Evolutionary conservation across 441 rosid species (phyloP).

Genomic region (Aleurites moluccanus): DNA sequence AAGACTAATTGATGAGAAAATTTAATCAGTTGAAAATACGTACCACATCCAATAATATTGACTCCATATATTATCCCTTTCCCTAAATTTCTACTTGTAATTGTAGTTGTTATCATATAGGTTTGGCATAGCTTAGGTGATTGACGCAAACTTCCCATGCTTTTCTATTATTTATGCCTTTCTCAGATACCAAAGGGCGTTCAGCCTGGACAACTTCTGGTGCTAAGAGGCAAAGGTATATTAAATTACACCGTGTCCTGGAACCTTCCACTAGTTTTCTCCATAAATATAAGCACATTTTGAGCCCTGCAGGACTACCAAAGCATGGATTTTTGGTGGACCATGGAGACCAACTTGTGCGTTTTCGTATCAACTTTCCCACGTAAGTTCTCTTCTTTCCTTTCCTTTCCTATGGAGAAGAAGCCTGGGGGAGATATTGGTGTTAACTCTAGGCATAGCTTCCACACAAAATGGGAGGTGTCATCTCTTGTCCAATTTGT

Average conservation of each 20-base stretch:
- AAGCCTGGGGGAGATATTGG: background rate
- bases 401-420: background rate
- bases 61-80: background rate
- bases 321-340: slow-evolving; percentile 62
- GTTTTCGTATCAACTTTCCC: slow-evolving; percentile 71
- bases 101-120: slow-evolving; percentile 1
- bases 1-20: slow-evolving; percentile 10
- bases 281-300: slow-evolving; percentile 24
- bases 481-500: background rate
- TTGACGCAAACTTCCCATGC: slow-evolving; percentile 17
- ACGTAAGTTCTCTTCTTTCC: slow-evolving; percentile 45
- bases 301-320: slow-evolving; percentile 61
- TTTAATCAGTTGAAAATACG: background rate
- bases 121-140: background rate
- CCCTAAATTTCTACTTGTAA: slow-evolving; percentile 1
- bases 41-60: background rate
- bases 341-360: slow-evolving; percentile 88
- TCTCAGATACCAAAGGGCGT: slow-evolving; percentile 85
- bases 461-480: background rate
- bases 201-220: slow-evolving; percentile 76
- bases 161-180: slow-evolving; percentile 25
- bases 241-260: slow-evolving; percentile 11
- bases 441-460: background rate
- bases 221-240: slow-evolving; percentile 82
- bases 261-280: background rate